phyloP scores from a whole-genome alignment of 2,329 filamentous ascomycete genomes.

The Colletotrichum sp. region DNA sequence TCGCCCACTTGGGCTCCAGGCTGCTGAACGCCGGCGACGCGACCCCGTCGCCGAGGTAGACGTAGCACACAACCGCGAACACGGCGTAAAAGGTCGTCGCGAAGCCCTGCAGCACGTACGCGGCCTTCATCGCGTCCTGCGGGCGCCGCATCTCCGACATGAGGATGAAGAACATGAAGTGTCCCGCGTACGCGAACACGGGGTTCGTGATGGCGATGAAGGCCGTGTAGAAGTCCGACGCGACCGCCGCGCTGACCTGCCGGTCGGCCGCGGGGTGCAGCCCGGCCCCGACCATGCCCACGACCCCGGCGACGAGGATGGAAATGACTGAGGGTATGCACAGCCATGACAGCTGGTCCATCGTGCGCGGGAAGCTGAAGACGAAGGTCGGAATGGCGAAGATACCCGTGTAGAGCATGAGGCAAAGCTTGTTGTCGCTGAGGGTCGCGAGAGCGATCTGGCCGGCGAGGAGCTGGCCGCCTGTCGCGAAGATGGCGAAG shows the following conservation, averaged over 20 bases:
- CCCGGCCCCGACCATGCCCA: conserved; percentile 56
- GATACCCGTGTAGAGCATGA: conserved; percentile 55
- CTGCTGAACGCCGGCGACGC: conserved; percentile 52
- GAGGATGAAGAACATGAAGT: conserved; percentile 60
- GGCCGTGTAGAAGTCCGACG: conserved; percentile 35
- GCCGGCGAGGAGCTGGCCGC: conserved; percentile 54
- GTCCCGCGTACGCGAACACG: conserved; percentile 56
- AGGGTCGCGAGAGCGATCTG: conserved; percentile 53
- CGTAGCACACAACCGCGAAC: conserved; percentile 55
- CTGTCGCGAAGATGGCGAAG: conserved; percentile 56
- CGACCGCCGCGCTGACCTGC: conserved; percentile 38
- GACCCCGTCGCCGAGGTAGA: conserved; percentile 51
- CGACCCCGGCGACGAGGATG: conserved; percentile 53
- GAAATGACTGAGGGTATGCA: conserved; percentile 47
- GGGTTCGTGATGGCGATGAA: conserved; percentile 45
- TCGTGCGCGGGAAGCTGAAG: conserved; percentile 51
- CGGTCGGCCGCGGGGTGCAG: conserved; percentile 40
- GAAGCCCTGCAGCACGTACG: conserved; percentile 52
- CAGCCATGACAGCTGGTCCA: conserved; percentile 53
- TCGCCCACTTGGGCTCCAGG: conserved; percentile 47
- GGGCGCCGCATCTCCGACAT: conserved; percentile 58
- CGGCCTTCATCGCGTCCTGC: conserved; percentile 55
- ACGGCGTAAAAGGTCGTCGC: conserved; percentile 55
- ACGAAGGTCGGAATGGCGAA: conserved; percentile 52
- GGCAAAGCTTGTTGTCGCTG: conserved; percentile 50